A percentile compares a stretch with the other conserved stretches of the same genome.
Evolutionary conservation across 495 filamentous ascomycete genomes (phyloP).

Genomic region (Penicillium macrosclerotiorum): DNA sequence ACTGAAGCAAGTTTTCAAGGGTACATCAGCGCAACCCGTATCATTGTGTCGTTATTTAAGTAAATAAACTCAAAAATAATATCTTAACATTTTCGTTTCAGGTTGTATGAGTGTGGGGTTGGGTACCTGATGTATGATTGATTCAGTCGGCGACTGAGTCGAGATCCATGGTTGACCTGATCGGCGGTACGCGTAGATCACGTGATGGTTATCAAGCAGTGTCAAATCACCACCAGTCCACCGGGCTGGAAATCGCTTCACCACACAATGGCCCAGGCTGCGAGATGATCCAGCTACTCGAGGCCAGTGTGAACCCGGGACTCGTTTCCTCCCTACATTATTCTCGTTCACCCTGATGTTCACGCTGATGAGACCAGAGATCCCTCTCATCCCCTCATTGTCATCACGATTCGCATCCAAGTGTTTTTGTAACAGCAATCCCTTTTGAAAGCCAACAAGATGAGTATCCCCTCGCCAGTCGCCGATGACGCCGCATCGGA

Average conservation of each 20-base stretch:
- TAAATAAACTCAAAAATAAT: too few relatives aligned
- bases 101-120: too few relatives aligned
- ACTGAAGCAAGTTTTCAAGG: slow-evolving; percentile 20
- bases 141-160: too few relatives aligned
- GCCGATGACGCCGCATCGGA: slow-evolving; percentile 25
- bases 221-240: slow-evolving; percentile 10
- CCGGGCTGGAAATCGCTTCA: background rate
- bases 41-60: too few relatives aligned
- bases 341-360: slow-evolving; percentile 11
- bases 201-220: slow-evolving; percentile 4
- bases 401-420: slow-evolving; percentile 5
- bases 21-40: too few relatives aligned
- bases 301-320: background rate
- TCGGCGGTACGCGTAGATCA: slow-evolving; percentile 4
- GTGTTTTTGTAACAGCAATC: slow-evolving; percentile 6
- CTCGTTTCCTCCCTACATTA: background rate
- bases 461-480: slow-evolving; percentile 30
- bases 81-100: too few relatives aligned
- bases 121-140: too few relatives aligned
- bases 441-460: slow-evolving; percentile 10
- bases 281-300: slow-evolving; percentile 1
- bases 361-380: background rate
- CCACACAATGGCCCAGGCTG: background rate
- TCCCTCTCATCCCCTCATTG: background rate
- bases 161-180: too few relatives aligned